phyloP scores from a whole-genome alignment of 2,329 filamentous ascomycete genomes.

The Hypoxylon sp. region DNA sequence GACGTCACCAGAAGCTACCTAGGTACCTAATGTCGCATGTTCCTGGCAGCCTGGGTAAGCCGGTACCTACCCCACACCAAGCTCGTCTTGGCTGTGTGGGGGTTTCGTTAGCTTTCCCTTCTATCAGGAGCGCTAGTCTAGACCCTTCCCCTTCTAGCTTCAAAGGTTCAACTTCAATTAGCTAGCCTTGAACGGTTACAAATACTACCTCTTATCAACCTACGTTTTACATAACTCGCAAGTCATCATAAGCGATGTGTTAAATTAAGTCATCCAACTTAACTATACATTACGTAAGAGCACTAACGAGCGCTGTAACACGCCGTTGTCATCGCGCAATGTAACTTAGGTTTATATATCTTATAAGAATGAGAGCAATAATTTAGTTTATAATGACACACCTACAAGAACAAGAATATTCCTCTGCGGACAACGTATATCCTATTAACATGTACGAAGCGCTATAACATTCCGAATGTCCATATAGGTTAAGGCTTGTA shows the following conservation, averaged over 20 bases:
- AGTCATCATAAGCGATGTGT: neutral
- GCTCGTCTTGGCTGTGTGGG: slow-evolving; percentile 6
- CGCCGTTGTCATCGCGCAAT: neutral
- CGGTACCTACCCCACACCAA: slow-evolving; percentile 11
- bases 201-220: neutral
- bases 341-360: neutral
- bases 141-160: neutral
- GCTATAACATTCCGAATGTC: neutral
- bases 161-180: neutral
- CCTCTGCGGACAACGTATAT: neutral
- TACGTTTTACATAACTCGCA: no score
- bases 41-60: neutral
- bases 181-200: neutral
- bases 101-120: neutral
- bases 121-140: slow-evolving; percentile 13
- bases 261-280: neutral
- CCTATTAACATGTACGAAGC: neutral
- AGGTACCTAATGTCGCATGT: neutral
- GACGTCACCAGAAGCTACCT: slow-evolving; percentile 12
- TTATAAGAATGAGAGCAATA: neutral
- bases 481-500: neutral
- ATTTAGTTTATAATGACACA: no score
- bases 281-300: neutral
- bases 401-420: neutral
- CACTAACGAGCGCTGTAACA: neutral